phyloP scores from a whole-genome alignment of 345 rosid genomes.

The Moricandia moricandioides region DNA sequence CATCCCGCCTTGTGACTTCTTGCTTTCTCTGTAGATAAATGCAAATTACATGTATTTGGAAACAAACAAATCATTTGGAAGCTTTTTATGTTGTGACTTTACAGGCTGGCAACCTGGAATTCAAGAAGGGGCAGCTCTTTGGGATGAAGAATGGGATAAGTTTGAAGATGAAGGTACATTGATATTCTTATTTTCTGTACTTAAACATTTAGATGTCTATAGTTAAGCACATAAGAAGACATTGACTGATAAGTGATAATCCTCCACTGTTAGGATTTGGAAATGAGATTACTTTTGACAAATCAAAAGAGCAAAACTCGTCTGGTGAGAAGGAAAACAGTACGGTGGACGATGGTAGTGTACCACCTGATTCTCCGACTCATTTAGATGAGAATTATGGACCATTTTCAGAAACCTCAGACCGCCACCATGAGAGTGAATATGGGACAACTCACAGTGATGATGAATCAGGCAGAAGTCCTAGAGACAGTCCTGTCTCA shows the following conservation, averaged over 20 bases:
- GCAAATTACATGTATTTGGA: not conserved
- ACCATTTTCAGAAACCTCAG: constrained; percentile 43
- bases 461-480: constrained; percentile 80
- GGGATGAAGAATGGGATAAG: constrained; percentile 99
- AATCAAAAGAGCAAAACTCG: constrained; percentile 39
- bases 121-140: constrained; percentile 72
- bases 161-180: constrained; percentile 90
- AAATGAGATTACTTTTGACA: constrained; percentile 68
- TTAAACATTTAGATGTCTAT: not conserved
- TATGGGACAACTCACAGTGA: constrained; percentile 43
- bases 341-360: constrained; percentile 48
- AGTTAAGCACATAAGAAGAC: not conserved
- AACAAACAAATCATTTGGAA: constrained; percentile 12
- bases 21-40: constrained; percentile 7
- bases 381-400: constrained; percentile 48
- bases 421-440: constrained; percentile 32
- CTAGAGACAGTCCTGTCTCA: constrained; percentile 68
- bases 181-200: constrained; percentile 2
- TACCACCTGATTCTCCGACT: constrained; percentile 49
- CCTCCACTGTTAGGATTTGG: constrained; percentile 62
- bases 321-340: constrained; percentile 47
- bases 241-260: constrained; percentile 16
- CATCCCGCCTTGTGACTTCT: not conserved
- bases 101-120: constrained; percentile 98
- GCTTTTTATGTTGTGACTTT: constrained; percentile 31